Conservation (phyloP, 345 rosid species). For the Iberis pinnata region DNA sequence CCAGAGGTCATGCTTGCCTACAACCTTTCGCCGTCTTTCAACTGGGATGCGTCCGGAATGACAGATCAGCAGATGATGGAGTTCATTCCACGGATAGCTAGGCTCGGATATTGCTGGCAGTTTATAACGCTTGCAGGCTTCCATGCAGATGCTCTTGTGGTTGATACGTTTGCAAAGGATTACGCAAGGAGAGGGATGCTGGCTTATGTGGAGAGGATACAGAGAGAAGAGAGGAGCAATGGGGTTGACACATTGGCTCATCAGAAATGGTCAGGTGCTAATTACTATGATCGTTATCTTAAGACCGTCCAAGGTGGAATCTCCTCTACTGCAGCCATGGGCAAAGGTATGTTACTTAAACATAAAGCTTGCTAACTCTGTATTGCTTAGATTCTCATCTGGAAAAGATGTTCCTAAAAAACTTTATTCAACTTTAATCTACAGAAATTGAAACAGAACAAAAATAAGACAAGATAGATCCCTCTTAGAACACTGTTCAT, state of each 20-base stretch:
- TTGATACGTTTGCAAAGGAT: conserved; percentile 75
- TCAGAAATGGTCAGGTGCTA: conserved; percentile 99
- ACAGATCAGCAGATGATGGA: conserved; percentile 71
- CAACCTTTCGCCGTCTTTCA: conserved; percentile 89
- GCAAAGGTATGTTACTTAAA: conserved; percentile 52
- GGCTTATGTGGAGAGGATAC: conserved; percentile 93
- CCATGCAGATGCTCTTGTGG: conserved; percentile 87
- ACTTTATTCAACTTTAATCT: too few relatives aligned
- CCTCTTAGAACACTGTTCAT: too few relatives aligned
- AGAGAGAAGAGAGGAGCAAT: conserved; percentile 88
- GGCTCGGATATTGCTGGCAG: conserved; percentile 87
- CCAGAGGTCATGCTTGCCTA: conserved; percentile 88
- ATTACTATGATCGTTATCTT: conserved; percentile 79
- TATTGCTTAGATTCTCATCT: too few relatives aligned
- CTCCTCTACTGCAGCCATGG: conserved; percentile 97
- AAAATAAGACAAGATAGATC: too few relatives aligned
- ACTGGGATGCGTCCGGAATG: conserved; percentile 97
- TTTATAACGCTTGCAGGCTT: conserved; percentile 91
- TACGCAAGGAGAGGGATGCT: conserved; percentile 81
- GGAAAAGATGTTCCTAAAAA: too few relatives aligned
- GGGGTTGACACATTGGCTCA: conserved; percentile 94
- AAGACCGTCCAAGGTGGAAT: conserved; percentile 93
- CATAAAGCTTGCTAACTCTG: too few relatives aligned
- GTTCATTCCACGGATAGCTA: conserved; percentile 77
- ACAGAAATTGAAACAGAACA: too few relatives aligned